Percentiles rank a stretch among this genome's conserved stretches.
Conservation (phyloP, 306 rosid species). For the Benincasa hispida region DNA sequence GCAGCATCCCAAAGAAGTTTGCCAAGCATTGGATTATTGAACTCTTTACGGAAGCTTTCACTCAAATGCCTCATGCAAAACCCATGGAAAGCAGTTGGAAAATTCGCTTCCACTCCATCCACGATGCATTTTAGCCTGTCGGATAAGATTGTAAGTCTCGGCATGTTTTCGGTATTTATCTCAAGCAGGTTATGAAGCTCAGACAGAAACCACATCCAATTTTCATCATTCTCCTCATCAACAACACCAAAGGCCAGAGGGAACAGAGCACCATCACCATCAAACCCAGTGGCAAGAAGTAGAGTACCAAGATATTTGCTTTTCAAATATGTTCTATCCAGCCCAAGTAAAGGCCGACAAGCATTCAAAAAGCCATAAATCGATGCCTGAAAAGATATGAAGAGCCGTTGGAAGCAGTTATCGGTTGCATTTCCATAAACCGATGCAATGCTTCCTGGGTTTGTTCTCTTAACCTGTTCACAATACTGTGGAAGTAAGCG, state of each 20-base stretch:
- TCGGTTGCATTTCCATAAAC: constrained; percentile 33
- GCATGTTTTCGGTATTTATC: constrained; percentile 35
- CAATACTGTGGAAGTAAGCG: constrained; percentile 42
- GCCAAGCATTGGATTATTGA: constrained; percentile 22
- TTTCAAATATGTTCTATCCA: constrained; percentile 31
- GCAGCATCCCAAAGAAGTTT: constrained; percentile 47
- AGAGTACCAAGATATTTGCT: constrained; percentile 44
- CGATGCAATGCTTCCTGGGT: constrained; percentile 37
- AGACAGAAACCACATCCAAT: constrained; percentile 49
- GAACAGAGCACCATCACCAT: constrained; percentile 36
- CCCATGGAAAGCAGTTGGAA: constrained; percentile 48
- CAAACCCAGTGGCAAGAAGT: constrained; percentile 46
- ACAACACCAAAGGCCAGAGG: constrained; percentile 49
- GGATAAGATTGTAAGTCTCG: constrained; percentile 40
- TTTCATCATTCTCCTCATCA: constrained; percentile 39
- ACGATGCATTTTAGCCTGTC: constrained; percentile 37
- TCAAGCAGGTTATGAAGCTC: constrained; percentile 39
- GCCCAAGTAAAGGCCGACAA: constrained; percentile 46
- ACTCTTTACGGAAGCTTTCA: constrained; percentile 40
- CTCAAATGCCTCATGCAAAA: constrained; percentile 34
- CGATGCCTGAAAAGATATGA: constrained; percentile 38
- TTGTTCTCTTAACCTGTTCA: constrained; percentile 34
- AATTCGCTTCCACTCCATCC: constrained; percentile 33
- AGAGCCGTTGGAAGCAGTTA: constrained; percentile 35
- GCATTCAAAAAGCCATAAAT: constrained; percentile 41